Evolutionary conservation across 2,329 filamentous ascomycete genomes (phyloP).

Genomic region (Fusarium sp.): DNA sequence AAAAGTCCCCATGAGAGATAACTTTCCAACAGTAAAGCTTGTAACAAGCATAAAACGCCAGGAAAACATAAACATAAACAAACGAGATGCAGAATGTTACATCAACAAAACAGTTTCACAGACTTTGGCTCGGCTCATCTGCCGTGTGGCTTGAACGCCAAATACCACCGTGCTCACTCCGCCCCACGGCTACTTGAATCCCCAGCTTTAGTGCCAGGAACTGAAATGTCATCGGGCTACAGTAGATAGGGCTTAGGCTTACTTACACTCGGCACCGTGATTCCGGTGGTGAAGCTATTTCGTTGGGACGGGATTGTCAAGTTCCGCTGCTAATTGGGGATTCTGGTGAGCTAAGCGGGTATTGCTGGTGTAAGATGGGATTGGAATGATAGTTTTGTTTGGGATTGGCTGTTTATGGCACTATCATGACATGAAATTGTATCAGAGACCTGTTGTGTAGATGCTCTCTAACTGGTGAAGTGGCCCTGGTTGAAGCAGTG

Average conservation of each 20-base stretch:
- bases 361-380: background rate
- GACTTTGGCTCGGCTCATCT: conserved; percentile 10
- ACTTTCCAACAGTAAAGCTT: background rate
- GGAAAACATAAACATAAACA: background rate
- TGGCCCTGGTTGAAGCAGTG: rapidly evolving
- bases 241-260: conserved; percentile 20
- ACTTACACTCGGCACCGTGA: background rate
- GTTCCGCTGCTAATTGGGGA: conserved; percentile 12
- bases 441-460: background rate
- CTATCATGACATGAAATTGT: background rate
- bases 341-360: background rate
- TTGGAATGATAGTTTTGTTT: background rate
- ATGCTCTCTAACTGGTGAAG: background rate
- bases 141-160: conserved; percentile 17
- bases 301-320: background rate
- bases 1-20: too few relatives aligned
- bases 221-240: background rate
- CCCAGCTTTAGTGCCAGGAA: conserved; percentile 1
- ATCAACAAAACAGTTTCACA: background rate
- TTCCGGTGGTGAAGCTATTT: background rate
- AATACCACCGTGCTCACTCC: background rate
- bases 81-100: background rate
- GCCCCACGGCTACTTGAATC: background rate
- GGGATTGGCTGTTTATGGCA: background rate
- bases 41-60: background rate